Evolutionary conservation across 2,329 filamentous ascomycete genomes (phyloP), one percentile per base, ranked within the genome.

Genomic region (Sporothrix luriei): DNA sequence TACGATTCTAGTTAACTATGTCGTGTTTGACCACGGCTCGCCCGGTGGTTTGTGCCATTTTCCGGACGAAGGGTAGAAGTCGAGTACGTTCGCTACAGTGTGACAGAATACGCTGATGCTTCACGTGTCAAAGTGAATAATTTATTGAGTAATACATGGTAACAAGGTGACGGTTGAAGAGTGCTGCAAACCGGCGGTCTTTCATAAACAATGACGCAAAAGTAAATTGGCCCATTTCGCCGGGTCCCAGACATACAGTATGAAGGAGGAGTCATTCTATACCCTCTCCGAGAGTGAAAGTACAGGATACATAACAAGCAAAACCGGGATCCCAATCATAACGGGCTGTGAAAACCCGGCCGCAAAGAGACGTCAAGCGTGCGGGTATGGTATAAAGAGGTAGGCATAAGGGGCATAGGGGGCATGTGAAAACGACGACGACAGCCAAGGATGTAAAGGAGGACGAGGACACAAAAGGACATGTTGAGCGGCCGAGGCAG

Each of bases 311-410:
- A 48, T 2, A 46, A 52, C 55, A n/a, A 66, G 3, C 13, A 59
- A 43, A 54, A 24, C 24, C 55, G 43, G n/a, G 21, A 21, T 33
- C 43, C 67, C 67, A 54, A 33, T 68, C 48, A 57, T 68, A 61
- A 46, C 26, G 29, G 11, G 4, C 26, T 16, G 48, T 49, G 9
- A 21, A 24, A 19, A 57, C 38, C 43, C 38, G 38, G 13, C 57
- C n/a, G 21, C 57, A 62, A 62, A 62, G 43, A 62, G 38, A 46
- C 57, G 38, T 62, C 57, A 46, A 46, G 40, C 26, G 38, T 46
- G 57, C 43, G 57, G 38, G 57, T 62, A 62, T 62, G 57, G 43
- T 62, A 19, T 38, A 46, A n/a, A 26, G 21, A 46, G 4, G 13
- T n/a, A 46, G 26, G 16, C n/a, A n/a, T n/a, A n/a, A n/a, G n/a